These are phyloP conservation scores for Oemleria cerasiformis DNA, from an alignment of 306 rosid species.

Conservation along the genomic window DNA sequence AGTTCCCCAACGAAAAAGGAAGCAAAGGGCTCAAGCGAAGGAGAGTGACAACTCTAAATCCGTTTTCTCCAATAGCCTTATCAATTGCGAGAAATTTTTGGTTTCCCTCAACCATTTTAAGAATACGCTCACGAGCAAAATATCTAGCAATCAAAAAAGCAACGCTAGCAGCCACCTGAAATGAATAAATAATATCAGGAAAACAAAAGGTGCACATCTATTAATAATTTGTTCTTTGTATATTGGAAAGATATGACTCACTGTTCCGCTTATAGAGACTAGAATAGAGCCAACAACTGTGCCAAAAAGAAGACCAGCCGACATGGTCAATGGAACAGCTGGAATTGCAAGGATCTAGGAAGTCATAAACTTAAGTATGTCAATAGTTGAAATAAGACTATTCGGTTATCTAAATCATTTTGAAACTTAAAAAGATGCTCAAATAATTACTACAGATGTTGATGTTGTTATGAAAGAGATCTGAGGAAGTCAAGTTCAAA, in stretches of 20 bases:
- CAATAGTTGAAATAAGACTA: background rate
- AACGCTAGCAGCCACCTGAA: slow-evolving; percentile 92
- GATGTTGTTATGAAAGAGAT: slow-evolving; percentile 1
- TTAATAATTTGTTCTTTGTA: background rate
- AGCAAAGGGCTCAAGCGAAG: slow-evolving; percentile 97
- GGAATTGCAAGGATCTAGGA: slow-evolving; percentile 91
- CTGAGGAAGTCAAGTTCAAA: background rate
- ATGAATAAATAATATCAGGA: slow-evolving; percentile 25
- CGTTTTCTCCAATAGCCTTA: slow-evolving; percentile 92
- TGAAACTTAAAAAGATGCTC: background rate
- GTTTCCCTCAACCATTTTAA: slow-evolving; percentile 91
- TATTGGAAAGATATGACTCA: slow-evolving; percentile 33
- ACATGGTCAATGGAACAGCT: slow-evolving; percentile 89
- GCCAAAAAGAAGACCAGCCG: slow-evolving; percentile 98
- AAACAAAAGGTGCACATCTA: background rate
- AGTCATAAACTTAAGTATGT: slow-evolving; percentile 12
- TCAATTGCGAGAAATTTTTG: slow-evolving; percentile 93
- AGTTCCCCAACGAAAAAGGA: slow-evolving; percentile 94
- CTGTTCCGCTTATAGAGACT: slow-evolving; percentile 95
- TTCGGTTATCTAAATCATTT: background rate
- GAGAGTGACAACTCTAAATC: slow-evolving; percentile 90
- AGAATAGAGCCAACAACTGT: slow-evolving; percentile 71
- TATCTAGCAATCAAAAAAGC: slow-evolving; percentile 95
- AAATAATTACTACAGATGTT: slow-evolving; percentile 2
- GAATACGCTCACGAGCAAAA: slow-evolving; percentile 95